Conservation (phyloP, 2,329 filamentous ascomycete species). For the Monilinia vaccinii-corymbosi region DNA sequence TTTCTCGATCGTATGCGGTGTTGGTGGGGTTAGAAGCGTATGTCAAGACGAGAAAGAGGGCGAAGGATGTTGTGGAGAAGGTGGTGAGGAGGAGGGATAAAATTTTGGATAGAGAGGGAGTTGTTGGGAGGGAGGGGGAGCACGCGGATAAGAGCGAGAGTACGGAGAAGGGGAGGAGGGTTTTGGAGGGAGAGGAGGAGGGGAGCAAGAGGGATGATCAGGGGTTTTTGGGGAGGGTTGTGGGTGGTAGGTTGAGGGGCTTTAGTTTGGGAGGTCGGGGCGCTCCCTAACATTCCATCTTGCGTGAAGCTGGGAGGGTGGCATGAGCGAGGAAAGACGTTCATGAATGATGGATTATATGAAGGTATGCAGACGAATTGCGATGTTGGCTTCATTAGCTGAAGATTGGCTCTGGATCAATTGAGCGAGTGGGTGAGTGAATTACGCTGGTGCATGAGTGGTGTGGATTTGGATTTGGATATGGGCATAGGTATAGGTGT, state of each 20-base stretch:
- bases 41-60: slow-evolving; percentile 52
- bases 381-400: neutral
- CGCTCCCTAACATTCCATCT: neutral
- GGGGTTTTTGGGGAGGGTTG: neutral
- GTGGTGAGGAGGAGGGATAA: slow-evolving; percentile 1
- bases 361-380: neutral
- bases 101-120: neutral
- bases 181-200: neutral
- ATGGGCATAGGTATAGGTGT: too few species aligned
- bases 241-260: neutral
- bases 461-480: too few species aligned
- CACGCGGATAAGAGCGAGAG: neutral
- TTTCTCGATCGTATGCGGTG: slow-evolving; percentile 74
- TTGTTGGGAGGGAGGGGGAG: neutral
- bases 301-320: neutral
- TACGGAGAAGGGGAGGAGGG: neutral
- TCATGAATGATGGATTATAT: neutral
- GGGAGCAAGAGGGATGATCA: neutral
- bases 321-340: neutral
- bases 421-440: too few species aligned
- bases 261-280: neutral
- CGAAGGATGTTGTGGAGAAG: slow-evolving; percentile 38
- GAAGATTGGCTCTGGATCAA: neutral
- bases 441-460: too few species aligned
- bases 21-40: slow-evolving; percentile 78